Percentiles rank a stretch among this genome's conserved stretches.
Conservation (phyloP, 495 filamentous ascomycete genomes). For the Lophiostoma macrostomum region DNA sequence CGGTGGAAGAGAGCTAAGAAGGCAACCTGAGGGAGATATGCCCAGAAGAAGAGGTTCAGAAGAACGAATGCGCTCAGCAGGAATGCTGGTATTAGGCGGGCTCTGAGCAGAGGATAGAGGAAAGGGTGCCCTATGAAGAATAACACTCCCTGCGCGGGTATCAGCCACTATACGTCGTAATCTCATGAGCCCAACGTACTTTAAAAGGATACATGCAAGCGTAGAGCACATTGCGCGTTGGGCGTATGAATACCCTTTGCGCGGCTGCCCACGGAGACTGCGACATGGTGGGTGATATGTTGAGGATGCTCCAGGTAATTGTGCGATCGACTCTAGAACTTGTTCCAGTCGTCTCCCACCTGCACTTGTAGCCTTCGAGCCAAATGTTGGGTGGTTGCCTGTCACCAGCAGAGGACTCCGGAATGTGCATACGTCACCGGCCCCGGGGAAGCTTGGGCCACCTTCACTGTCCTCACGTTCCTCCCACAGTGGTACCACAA, state of each 20-base stretch:
- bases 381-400: too few species aligned
- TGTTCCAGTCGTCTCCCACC: too few species aligned
- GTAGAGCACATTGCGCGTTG: neutral
- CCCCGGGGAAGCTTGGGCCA: too few species aligned
- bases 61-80: slow-evolving; percentile 61
- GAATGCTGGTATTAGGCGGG: slow-evolving; percentile 56
- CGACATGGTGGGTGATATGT: slow-evolving; percentile 3
- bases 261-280: neutral
- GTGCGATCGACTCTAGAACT: too few species aligned
- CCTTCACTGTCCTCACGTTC: too few species aligned
- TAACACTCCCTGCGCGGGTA: slow-evolving; percentile 59
- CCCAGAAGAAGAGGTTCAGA: slow-evolving; percentile 59
- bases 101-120: slow-evolving; percentile 60
- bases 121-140: slow-evolving; percentile 60
- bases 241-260: slow-evolving; percentile 6
- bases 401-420: too few species aligned
- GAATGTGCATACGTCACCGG: too few species aligned
- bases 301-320: too few species aligned
- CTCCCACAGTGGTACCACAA: too few species aligned
- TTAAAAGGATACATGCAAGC: slow-evolving; percentile 57
- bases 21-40: slow-evolving; percentile 59
- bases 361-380: too few species aligned
- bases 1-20: slow-evolving; percentile 64
- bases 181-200: slow-evolving; percentile 39
- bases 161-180: too few species aligned